A percentile compares a stretch with the other conserved stretches of the same genome.
Evolutionary conservation across 495 filamentous ascomycete genomes (phyloP).

Genomic region (Echria macrotheca): DNA sequence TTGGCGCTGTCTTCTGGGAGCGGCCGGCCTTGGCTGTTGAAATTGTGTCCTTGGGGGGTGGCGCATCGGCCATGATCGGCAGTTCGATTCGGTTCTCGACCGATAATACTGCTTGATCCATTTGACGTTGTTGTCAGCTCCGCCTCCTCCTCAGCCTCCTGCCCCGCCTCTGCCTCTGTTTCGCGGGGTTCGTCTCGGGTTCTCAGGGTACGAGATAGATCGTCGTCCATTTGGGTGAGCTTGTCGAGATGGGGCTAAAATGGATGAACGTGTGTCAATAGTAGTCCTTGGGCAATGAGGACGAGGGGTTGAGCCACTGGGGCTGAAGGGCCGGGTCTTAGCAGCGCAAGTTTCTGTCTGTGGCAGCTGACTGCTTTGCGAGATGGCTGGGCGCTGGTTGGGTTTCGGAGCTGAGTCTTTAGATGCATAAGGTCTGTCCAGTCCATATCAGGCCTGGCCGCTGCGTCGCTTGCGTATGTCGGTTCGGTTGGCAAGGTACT

Average conservation of each 20-base stretch:
- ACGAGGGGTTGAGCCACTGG: conserved; percentile 1
- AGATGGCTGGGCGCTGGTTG: background rate
- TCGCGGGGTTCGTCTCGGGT: conserved; percentile 2
- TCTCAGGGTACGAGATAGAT: background rate
- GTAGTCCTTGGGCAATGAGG: conserved; percentile 3
- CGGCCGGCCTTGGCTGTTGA: conserved; percentile 1
- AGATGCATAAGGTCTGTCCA: conserved; percentile 1
- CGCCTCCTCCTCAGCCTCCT: background rate
- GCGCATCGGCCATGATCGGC: conserved; percentile 1
- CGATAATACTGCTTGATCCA: conserved; percentile 1
- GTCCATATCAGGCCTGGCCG: conserved; percentile 1
- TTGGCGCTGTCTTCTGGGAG: conserved; percentile 4
- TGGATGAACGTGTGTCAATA: conserved; percentile 3
- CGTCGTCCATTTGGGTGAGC: conserved; percentile 2
- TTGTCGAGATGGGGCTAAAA: conserved; percentile 1
- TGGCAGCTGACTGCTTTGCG: conserved; percentile 1
- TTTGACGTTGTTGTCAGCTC: conserved; percentile 2
- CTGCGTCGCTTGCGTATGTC: conserved; percentile 1
- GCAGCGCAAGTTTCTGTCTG: conserved; percentile 3
- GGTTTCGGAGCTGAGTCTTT: conserved; percentile 4
- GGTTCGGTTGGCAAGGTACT: conserved; percentile 4
- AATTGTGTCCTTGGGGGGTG: background rate
- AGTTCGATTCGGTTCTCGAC: conserved; percentile 2
- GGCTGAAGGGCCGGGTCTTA: conserved; percentile 2
- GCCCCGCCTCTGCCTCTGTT: conserved; percentile 1